phyloP scores from a whole-genome alignment of 2,329 filamentous ascomycete genomes.

The Lecanicillium sp. region DNA sequence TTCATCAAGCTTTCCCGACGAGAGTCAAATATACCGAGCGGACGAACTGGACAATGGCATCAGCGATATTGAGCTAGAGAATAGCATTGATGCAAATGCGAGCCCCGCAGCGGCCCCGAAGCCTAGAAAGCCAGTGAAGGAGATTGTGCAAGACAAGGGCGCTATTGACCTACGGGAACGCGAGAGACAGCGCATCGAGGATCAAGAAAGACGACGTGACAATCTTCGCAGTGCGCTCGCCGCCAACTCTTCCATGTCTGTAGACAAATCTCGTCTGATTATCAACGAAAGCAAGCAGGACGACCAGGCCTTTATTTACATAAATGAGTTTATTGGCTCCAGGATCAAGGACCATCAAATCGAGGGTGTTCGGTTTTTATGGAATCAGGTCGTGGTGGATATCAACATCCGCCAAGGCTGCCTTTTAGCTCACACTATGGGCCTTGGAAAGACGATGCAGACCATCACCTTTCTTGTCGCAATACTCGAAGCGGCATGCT shows the following conservation, averaged over 20 bases:
- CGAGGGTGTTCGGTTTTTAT: constrained; percentile 77
- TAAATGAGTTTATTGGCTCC: constrained; percentile 55
- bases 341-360: constrained; percentile 76
- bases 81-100: neutral
- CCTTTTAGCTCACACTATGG: constrained; percentile 84
- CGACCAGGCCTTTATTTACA: constrained; percentile 51
- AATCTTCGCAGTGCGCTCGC: constrained; percentile 39
- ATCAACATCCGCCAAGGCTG: constrained; percentile 59
- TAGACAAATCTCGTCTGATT: constrained; percentile 44
- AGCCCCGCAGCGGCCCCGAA: neutral
- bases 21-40: constrained; percentile 23
- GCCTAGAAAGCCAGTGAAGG: constrained; percentile 13
- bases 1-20: constrained; percentile 21
- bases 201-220: constrained; percentile 45
- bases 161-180: constrained; percentile 46
- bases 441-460: constrained; percentile 88
- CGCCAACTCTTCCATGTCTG: constrained; percentile 31
- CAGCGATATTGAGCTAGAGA: constrained; percentile 12
- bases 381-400: constrained; percentile 69
- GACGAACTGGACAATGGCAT: constrained; percentile 16
- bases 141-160: constrained; percentile 27
- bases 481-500: constrained; percentile 58
- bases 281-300: constrained; percentile 61
- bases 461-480: constrained; percentile 75
- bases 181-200: constrained; percentile 43